Evolutionary conservation across 768 basidiomycete species (phyloP).

Genomic region (Nevesoporus exiguus): DNA sequence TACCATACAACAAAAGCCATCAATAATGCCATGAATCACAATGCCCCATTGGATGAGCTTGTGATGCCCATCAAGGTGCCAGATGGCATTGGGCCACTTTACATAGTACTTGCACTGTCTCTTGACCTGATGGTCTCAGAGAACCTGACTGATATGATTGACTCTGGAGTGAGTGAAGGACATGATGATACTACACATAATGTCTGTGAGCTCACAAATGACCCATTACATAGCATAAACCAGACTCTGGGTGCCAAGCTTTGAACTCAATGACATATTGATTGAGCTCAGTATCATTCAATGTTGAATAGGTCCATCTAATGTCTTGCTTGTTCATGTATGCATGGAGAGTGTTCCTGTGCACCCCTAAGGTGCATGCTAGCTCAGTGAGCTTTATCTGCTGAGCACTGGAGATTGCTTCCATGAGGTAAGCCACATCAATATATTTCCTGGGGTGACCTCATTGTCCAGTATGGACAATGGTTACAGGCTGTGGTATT

Average conservation of each 20-base stretch:
- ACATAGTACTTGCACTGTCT: constrained; percentile 8
- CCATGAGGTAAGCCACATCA: neutral
- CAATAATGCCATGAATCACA: neutral
- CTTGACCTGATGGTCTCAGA: neutral
- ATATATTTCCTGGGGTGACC: neutral
- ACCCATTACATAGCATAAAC: neutral
- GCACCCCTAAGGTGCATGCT: neutral
- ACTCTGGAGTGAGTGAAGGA: neutral
- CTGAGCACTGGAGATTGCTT: constrained; percentile 3
- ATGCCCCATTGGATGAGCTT: constrained; percentile 19
- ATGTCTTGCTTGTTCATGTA: neutral
- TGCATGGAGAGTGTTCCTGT: constrained; percentile 4
- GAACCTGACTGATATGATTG: neutral
- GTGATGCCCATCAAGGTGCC: constrained; percentile 16
- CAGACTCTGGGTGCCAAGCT: neutral
- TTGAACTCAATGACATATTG: neutral
- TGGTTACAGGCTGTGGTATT: neutral
- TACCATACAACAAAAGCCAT: neutral
- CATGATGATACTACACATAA: neutral
- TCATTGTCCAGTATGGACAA: neutral
- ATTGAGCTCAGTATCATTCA: neutral
- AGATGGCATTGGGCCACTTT: neutral
- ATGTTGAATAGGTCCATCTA: neutral
- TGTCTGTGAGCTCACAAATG: neutral
- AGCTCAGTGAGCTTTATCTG: constrained; percentile 14